phyloP scores from a whole-genome alignment of 2,329 filamentous ascomycete species.

The Talaromyces sp. region DNA sequence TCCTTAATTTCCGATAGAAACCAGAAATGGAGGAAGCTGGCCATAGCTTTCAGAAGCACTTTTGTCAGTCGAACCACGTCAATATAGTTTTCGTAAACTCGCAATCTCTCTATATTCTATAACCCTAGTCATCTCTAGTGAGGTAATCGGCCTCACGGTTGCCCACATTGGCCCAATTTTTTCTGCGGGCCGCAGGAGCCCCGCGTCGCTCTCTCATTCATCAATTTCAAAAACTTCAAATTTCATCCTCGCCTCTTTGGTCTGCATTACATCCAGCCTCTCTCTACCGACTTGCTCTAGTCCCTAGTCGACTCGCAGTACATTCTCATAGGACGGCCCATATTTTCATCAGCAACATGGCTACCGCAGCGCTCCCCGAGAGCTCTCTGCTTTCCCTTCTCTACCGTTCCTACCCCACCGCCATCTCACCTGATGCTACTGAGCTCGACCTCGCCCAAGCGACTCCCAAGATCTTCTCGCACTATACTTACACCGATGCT shows the following conservation, averaged over 20 bases:
- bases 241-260: constrained; percentile 13
- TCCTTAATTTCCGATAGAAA: constrained; percentile 5
- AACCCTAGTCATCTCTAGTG: background rate
- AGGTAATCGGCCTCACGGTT: constrained; percentile 13
- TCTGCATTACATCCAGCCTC: constrained; percentile 16
- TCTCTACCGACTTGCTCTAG: background rate
- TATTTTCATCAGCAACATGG: constrained; percentile 22
- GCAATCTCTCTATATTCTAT: background rate
- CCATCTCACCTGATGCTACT: constrained; percentile 39
- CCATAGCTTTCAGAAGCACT: background rate
- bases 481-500: constrained; percentile 67
- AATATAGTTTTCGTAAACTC: background rate
- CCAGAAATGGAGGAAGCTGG: constrained; percentile 5
- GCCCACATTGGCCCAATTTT: constrained; percentile 20
- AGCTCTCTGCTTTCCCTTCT: constrained; percentile 45
- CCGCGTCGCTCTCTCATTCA: constrained; percentile 15
- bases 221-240: constrained; percentile 13
- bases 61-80: background rate
- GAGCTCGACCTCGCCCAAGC: constrained; percentile 45
- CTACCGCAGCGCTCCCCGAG: constrained; percentile 38
- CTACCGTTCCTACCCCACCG: constrained; percentile 43
- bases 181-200: constrained; percentile 21
- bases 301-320: background rate
- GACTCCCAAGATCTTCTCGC: constrained; percentile 63
- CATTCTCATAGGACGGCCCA: background rate